Evolutionary conservation across 2,329 filamentous ascomycete species (phyloP).

Genomic region (Clarireedia hainanense): DNA sequence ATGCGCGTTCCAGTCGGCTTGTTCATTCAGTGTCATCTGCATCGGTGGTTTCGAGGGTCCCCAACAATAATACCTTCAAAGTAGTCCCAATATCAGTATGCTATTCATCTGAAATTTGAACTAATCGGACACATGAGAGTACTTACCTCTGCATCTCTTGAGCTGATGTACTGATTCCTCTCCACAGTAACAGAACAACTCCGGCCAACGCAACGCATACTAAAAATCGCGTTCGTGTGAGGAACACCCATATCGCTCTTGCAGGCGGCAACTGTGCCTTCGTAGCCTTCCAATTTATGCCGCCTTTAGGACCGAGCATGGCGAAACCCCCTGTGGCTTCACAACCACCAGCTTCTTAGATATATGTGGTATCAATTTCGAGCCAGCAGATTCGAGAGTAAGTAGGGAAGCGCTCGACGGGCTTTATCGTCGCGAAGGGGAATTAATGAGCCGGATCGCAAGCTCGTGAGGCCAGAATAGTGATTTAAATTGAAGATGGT

Average conservation of each 20-base stretch:
- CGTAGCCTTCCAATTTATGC: slow-evolving; percentile 87
- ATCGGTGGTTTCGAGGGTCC: slow-evolving; percentile 92
- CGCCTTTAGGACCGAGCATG: slow-evolving; percentile 89
- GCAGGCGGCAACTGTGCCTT: slow-evolving; percentile 70
- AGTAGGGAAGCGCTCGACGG: not conserved
- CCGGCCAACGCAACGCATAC: slow-evolving; percentile 63
- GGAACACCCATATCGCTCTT: slow-evolving; percentile 59
- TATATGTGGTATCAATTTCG: slow-evolving; percentile 22
- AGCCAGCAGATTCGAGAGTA: slow-evolving; percentile 4
- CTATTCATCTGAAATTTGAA: not conserved
- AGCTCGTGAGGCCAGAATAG: not conserved
- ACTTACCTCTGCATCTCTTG: slow-evolving; percentile 81
- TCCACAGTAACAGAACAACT: slow-evolving; percentile 77
- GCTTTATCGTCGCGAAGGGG: not conserved
- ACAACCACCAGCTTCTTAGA: slow-evolving; percentile 32
- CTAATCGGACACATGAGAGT: slow-evolving; percentile 4
- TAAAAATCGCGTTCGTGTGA: slow-evolving; percentile 73
- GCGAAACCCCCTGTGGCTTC: slow-evolving; percentile 34
- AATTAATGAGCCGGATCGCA: slow-evolving; percentile 1
- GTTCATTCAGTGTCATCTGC: slow-evolving; percentile 88
- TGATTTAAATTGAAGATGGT: slow-evolving; percentile 6
- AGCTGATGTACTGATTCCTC: slow-evolving; percentile 70
- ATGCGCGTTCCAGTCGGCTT: slow-evolving; percentile 81
- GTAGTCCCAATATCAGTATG: slow-evolving; percentile 3
- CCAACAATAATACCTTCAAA: slow-evolving; percentile 86